Evolutionary conservation across 2,329 filamentous ascomycete species (phyloP).

Genomic region (Phyllosticta citriasiana): DNA sequence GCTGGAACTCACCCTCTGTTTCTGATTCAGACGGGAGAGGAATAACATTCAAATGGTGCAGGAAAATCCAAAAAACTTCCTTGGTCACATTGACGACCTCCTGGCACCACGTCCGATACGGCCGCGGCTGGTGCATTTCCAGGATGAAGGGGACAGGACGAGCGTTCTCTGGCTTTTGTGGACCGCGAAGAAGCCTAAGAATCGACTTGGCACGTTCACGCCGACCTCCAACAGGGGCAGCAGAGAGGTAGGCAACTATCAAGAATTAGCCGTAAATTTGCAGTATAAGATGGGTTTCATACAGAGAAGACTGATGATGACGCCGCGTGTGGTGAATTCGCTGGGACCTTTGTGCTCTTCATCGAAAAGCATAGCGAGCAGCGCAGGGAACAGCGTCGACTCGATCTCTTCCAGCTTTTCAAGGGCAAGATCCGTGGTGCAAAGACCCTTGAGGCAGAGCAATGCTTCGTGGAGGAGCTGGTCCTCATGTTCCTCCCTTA

Average conservation of each 20-base stretch:
- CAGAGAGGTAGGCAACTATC: constrained; percentile 67
- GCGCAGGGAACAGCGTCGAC: constrained; percentile 68
- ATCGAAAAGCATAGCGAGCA: constrained; percentile 85
- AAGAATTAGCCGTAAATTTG: background rate
- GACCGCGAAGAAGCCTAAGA: constrained; percentile 70
- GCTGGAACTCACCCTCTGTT: constrained; percentile 13
- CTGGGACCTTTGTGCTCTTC: constrained; percentile 97
- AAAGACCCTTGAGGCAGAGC: constrained; percentile 86
- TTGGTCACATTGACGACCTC: constrained; percentile 89
- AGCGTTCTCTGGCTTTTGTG: constrained; percentile 59
- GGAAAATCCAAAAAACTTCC: constrained; percentile 98
- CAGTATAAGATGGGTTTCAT: constrained; percentile 13
- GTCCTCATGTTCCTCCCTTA: constrained; percentile 89
- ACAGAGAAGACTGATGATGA: constrained; percentile 77
- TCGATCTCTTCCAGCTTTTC: constrained; percentile 74
- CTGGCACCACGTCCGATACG: constrained; percentile 89
- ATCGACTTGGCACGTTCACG: constrained; percentile 61
- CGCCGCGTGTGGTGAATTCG: constrained; percentile 87
- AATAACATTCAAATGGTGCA: constrained; percentile 86
- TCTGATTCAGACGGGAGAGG: constrained; percentile 41
- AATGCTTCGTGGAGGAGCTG: constrained; percentile 83
- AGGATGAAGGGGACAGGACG: constrained; percentile 77
- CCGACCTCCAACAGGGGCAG: constrained; percentile 45
- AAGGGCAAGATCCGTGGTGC: constrained; percentile 79
- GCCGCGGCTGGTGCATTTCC: constrained; percentile 76